Evolutionary conservation across 2,329 filamentous ascomycete genomes (phyloP).

Genomic region (Metarhizium sp.): DNA sequence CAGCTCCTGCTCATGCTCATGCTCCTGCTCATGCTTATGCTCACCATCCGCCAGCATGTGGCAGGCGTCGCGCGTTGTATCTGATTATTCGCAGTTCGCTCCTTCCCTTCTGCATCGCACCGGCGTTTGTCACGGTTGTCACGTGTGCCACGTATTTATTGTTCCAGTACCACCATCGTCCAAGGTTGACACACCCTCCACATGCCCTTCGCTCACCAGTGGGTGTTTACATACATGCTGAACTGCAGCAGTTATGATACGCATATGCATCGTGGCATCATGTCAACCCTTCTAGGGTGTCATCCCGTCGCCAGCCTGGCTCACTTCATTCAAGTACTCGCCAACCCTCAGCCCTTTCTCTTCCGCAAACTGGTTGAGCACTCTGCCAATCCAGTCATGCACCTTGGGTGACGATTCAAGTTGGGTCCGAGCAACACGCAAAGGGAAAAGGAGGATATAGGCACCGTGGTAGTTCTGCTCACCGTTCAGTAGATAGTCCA

Average conservation of each 20-base stretch:
- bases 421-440: conserved; percentile 3
- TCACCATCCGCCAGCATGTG: not conserved
- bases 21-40: not conserved
- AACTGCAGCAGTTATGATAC: not conserved
- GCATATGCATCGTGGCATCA: not conserved
- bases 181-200: too few relatives aligned
- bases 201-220: too few relatives aligned
- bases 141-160: not conserved
- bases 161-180: not conserved
- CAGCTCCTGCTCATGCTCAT: not conserved
- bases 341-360: conserved; percentile 4
- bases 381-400: conserved; percentile 3
- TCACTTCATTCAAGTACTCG: conserved; percentile 1
- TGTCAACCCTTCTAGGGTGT: not conserved
- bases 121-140: not conserved
- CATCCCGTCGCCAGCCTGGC: not conserved
- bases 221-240: too few relatives aligned
- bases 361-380: conserved; percentile 5
- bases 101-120: not conserved
- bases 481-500: conserved; percentile 5
- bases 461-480: conserved; percentile 6
- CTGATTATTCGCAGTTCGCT: not conserved
- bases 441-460: conserved; percentile 4
- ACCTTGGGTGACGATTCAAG: conserved; percentile 2
- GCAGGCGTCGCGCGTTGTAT: not conserved